phyloP scores from a whole-genome alignment of 140 eudicot genomes.

The Bidens hawaiensis region DNA sequence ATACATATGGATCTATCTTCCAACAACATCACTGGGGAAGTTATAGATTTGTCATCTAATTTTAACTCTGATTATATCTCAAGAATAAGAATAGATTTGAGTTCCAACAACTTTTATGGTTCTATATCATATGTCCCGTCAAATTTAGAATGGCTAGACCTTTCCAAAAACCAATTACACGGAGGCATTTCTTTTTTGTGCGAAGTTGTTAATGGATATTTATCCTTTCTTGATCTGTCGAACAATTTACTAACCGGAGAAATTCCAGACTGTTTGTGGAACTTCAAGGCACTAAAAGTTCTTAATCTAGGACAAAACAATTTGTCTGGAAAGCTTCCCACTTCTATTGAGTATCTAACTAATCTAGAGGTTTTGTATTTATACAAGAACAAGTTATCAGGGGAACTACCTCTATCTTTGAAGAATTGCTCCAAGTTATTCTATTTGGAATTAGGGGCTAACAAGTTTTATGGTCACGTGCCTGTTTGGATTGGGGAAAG shows the following conservation, averaged over 20 bases:
- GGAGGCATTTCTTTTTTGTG: no score
- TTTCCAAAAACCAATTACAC: no score
- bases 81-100: background rate
- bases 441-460: no score
- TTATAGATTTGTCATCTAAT: background rate
- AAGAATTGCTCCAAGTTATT: background rate
- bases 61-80: background rate
- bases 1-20: no score
- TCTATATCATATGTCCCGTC: background rate
- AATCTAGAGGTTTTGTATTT: background rate
- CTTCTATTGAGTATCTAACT: background rate
- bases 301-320: no score
- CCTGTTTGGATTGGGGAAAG: no score
- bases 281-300: no score
- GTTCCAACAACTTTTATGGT: slow-evolving; percentile 8
- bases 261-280: no score
- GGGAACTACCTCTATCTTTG: background rate
- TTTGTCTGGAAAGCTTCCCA: background rate
- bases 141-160: no score
- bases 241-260: background rate
- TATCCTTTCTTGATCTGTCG: background rate
- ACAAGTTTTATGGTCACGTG: no score
- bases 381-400: background rate
- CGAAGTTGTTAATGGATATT: no score
- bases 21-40: no score